Evolutionary conservation across 106 monocot species (phyloP), one percentile per base, ranked within the genome.

Genomic region (Platanthera zijinensis): DNA sequence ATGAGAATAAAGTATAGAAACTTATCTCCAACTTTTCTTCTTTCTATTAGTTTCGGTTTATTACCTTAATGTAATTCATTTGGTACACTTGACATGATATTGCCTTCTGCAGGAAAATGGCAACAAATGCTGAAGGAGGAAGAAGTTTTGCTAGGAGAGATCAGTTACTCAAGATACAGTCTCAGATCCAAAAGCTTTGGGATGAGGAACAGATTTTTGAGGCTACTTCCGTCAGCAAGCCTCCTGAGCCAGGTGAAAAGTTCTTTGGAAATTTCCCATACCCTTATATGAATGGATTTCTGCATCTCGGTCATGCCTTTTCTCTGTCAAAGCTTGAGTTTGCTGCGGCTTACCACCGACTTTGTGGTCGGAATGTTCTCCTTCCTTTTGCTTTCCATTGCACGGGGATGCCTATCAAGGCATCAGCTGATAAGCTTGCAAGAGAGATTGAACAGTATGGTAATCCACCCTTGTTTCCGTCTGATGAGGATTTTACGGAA

Each of bases 381-480:
- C 80, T 95, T 17, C 95, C 95, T 12, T 95, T 95, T 75, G 95
- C 85, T 7, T 95, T 95, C 80, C 95, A 95, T 70, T 95, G 95
- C 88, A 95, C 95, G 1, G 92, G 95, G 7, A 95, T 95, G 95
- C 92, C 96, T 7, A 96, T 96, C 66, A 96, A 96, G 81, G 96
- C 96, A 17, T 93, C 96, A 4, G 92, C 96, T 13, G 92, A 96
- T 74, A 96, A 96, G 70, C 85, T 92, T 50, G 82, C 80, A 21
- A 77, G 92, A 52, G 96, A 96, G 81, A 82, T 84, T 6, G 30
- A 80, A 17, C 69, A 77, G 50, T 96, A 77, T 69, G 96, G 92
- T 14, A 86, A 85, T 48, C 96, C 96, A 2, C 96, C 96, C 8
- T 73, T 84, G 15, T 96, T 93, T 72, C 85, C 92, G 45, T 76